Evolutionary conservation across 495 filamentous ascomycete genomes (phyloP).

Genomic region (Recurvomyces mirabilis): DNA sequence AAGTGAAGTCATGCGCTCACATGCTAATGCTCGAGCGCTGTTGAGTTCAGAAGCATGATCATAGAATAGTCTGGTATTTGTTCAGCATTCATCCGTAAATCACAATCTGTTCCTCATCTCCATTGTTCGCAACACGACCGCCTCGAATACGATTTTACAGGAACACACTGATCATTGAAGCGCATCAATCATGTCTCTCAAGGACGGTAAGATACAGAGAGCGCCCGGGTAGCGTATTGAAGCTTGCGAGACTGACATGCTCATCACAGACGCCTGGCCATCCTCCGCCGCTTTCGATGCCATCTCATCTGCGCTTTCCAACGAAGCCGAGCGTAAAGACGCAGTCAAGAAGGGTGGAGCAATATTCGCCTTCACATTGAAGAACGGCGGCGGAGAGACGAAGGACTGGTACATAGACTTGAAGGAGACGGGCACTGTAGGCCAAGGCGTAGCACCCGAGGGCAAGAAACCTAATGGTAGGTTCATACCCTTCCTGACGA

Average conservation of each 20-base stretch:
- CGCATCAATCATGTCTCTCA: constrained; percentile 59
- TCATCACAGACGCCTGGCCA: constrained; percentile 63
- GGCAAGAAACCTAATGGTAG: constrained; percentile 67
- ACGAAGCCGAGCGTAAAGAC: constrained; percentile 66
- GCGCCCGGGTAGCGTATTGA: too few species aligned
- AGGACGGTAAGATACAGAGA: constrained; percentile 49
- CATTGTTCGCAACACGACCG: too few species aligned
- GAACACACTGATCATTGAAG: too few species aligned
- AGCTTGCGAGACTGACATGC: too few species aligned
- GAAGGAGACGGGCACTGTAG: constrained; percentile 76
- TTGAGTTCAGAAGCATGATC: too few species aligned
- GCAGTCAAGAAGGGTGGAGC: constrained; percentile 71
- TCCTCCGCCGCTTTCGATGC: constrained; percentile 83
- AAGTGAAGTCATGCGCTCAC: too few species aligned
- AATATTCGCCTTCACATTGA: constrained; percentile 83
- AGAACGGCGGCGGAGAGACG: constrained; percentile 68
- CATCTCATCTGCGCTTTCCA: constrained; percentile 65
- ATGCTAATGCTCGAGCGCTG: too few species aligned
- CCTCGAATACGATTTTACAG: too few species aligned
- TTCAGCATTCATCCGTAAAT: too few species aligned
- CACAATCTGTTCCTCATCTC: too few species aligned
- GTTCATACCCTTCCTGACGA: too few species aligned
- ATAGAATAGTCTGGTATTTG: too few species aligned
- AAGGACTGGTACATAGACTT: constrained; percentile 91
- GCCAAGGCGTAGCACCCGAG: constrained; percentile 56